Percentiles rank a stretch among this genome's conserved stretches.
phyloP scores from a whole-genome alignment of 129 eudicot genomes.

The Lactuca sativa region DNA sequence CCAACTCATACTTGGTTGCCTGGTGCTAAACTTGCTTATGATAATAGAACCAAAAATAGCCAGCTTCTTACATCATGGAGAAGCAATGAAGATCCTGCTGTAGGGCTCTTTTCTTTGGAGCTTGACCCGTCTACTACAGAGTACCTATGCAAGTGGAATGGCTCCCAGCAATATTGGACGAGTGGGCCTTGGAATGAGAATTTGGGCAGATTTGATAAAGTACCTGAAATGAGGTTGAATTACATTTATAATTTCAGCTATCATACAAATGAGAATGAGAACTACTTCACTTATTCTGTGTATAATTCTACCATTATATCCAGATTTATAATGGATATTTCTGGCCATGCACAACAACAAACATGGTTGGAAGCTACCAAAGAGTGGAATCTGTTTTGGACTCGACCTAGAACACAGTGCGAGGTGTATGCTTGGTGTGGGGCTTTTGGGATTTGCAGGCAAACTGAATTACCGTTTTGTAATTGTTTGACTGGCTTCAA shows the following conservation, averaged over 20 bases:
- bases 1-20: conserved; percentile 75
- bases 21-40: conserved; percentile 38
- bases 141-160: conserved; percentile 43
- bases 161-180: conserved; percentile 41
- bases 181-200: conserved; percentile 50
- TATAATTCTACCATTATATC: conserved; percentile 33
- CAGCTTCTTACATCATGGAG: conserved; percentile 53
- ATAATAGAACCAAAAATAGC: conserved; percentile 29
- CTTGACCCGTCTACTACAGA: conserved; percentile 32
- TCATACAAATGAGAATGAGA: conserved; percentile 47
- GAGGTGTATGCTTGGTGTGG: conserved; percentile 23
- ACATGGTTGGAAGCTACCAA: conserved; percentile 34
- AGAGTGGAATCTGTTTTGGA: conserved; percentile 53
- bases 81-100: conserved; percentile 49
- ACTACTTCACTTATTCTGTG: conserved; percentile 46
- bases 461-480: conserved; percentile 41
- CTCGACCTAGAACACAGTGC: conserved; percentile 58
- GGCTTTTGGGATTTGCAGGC: conserved; percentile 46
- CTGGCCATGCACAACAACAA: conserved; percentile 41
- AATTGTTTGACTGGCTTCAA: conserved; percentile 47
- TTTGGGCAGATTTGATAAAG: conserved; percentile 7
- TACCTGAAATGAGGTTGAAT: conserved; percentile 54
- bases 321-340: conserved; percentile 46
- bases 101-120: conserved; percentile 49
- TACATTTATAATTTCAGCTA: conserved; percentile 46